These are phyloP conservation scores for Paecilomyces fulvus DNA, from an alignment of 2,329 filamentous ascomycete species.

Conservation along the genomic window DNA sequence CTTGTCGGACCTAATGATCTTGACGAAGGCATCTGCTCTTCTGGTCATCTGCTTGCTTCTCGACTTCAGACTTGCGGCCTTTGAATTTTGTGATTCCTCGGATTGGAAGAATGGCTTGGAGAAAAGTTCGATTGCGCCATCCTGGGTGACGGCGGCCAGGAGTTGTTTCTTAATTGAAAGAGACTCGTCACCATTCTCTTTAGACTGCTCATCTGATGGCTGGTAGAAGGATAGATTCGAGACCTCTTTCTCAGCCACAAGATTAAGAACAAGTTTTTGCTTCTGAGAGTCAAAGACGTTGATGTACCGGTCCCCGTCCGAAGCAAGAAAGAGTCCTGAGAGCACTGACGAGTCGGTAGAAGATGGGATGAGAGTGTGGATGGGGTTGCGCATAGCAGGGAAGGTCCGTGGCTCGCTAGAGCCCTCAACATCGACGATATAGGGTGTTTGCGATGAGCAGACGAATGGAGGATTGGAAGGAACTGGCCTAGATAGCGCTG, in stretches of 20 bases:
- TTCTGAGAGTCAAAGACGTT: slow-evolving; percentile 40
- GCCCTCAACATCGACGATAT: slow-evolving; percentile 36
- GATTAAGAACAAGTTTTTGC: slow-evolving; percentile 37
- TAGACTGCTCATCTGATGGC: slow-evolving; percentile 9
- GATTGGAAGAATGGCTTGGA: slow-evolving; percentile 37
- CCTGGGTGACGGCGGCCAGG: slow-evolving; percentile 39
- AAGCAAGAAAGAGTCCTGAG: slow-evolving; percentile 37
- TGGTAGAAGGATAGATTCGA: slow-evolving; percentile 28
- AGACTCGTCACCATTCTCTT: slow-evolving; percentile 4
- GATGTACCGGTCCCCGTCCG: slow-evolving; percentile 43
- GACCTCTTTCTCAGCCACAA: slow-evolving; percentile 43
- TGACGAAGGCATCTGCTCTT: slow-evolving; percentile 37
- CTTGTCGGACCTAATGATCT: slow-evolving; percentile 35
- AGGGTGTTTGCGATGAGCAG: slow-evolving; percentile 43
- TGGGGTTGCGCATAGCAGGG: slow-evolving; percentile 42
- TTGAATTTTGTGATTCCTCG: slow-evolving; percentile 15
- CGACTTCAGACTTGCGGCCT: slow-evolving; percentile 34
- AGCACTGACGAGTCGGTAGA: slow-evolving; percentile 22
- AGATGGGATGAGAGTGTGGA: slow-evolving; percentile 40
- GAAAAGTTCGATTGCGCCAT: slow-evolving; percentile 44
- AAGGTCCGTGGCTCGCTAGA: slow-evolving; percentile 34
- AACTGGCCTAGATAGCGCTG: slow-evolving; percentile 33
- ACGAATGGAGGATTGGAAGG: slow-evolving; percentile 36
- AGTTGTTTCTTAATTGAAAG: slow-evolving; percentile 29
- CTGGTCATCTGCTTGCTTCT: slow-evolving; percentile 38